A percentile compares a stretch with the other conserved stretches of the same genome.
phyloP scores from a whole-genome alignment of 202 grass and related monocot genomes.

The Schoenoplectus tabernaemontani region DNA sequence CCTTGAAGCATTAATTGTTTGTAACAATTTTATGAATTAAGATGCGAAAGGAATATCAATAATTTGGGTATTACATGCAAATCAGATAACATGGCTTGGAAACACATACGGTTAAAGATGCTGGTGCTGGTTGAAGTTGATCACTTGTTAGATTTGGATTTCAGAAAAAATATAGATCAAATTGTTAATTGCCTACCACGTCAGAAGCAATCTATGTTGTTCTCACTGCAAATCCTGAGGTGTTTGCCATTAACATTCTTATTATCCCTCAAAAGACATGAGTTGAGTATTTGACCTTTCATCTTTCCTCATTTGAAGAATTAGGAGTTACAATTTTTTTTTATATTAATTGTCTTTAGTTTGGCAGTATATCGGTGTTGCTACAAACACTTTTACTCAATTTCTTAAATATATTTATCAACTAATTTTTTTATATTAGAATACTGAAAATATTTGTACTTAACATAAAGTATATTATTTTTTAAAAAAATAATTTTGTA shows the following conservation, averaged over 20 bases:
- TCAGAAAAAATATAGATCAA: conserved; percentile 87
- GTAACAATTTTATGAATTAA: background rate
- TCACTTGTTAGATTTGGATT: conserved; percentile 89
- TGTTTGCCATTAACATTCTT: background rate
- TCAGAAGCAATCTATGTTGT: conserved; percentile 73
- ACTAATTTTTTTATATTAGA: no score
- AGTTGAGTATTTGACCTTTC: background rate
- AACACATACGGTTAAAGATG: conserved; percentile 20
- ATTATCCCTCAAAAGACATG: background rate
- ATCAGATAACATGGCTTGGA: background rate
- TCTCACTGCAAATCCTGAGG: conserved; percentile 91
- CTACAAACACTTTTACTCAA: no score
- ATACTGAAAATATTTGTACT: no score
- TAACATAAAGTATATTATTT: no score
- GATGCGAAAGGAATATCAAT: background rate
- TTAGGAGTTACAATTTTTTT: no score
- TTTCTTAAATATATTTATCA: no score
- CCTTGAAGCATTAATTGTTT: background rate
- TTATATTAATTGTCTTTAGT: no score
- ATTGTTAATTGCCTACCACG: conserved; percentile 92
- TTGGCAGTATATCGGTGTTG: no score
- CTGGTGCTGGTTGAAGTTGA: conserved; percentile 97
- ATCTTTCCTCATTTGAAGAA: background rate
- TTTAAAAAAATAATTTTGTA: no score
- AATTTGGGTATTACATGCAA: background rate